phyloP scores from a whole-genome alignment of 306 rosid genomes.

The Pyrus communis region DNA sequence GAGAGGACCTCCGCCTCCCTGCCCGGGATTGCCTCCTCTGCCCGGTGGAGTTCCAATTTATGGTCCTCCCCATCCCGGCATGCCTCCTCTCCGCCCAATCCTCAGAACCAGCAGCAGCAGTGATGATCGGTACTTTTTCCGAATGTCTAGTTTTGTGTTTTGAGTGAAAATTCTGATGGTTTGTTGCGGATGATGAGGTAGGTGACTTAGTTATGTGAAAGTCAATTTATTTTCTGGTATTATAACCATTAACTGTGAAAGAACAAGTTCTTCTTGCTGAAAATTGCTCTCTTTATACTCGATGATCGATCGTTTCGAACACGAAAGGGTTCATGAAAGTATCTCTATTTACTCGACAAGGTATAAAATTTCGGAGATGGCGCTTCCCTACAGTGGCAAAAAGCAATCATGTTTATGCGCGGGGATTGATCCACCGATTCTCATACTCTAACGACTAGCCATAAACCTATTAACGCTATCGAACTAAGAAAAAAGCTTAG shows the following conservation, averaged over 20 bases:
- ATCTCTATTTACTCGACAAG: too few relatives aligned
- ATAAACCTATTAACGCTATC: too few relatives aligned
- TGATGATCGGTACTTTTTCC: slow-evolving; percentile 2
- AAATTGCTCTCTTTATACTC: too few relatives aligned
- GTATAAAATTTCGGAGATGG: too few relatives aligned
- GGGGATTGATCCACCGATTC: too few relatives aligned
- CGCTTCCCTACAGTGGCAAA: too few relatives aligned
- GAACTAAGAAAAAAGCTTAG: too few relatives aligned
- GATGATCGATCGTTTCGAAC: too few relatives aligned
- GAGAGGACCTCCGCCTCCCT: slow-evolving; percentile 77
- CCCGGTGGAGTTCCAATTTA: slow-evolving; percentile 74
- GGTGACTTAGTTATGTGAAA: not conserved
- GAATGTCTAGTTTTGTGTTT: not conserved
- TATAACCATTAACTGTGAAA: not conserved
- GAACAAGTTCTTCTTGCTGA: too few relatives aligned
- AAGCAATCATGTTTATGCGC: too few relatives aligned
- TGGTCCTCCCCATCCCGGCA: slow-evolving; percentile 55
- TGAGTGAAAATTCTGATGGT: not conserved
- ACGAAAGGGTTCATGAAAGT: too few relatives aligned
- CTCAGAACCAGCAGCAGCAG: slow-evolving; percentile 18
- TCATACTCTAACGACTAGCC: too few relatives aligned
- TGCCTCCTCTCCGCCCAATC: slow-evolving; percentile 3
- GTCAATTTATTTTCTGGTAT: not conserved
- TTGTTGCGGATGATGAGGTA: not conserved
- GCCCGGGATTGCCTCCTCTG: slow-evolving; percentile 84